Percentiles rank a stretch among this genome's conserved stretches.
Evolutionary conservation across 805 yeast species (phyloP).

Genomic region (Candida hispaniensis): DNA sequence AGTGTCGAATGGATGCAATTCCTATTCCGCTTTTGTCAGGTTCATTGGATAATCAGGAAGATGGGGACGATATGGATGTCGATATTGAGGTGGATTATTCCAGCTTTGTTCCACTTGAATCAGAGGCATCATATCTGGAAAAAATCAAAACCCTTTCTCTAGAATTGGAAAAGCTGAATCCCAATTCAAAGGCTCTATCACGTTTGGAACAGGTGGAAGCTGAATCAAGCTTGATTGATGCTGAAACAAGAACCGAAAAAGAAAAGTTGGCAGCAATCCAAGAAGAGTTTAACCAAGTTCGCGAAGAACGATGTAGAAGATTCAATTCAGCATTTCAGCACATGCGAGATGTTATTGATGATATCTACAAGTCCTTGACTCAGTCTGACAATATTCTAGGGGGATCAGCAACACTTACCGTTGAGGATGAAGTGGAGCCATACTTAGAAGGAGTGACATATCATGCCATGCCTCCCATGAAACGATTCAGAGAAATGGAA

Average conservation of each 20-base stretch:
- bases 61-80: slow-evolving; percentile 30
- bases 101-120: slow-evolving; percentile 23
- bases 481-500: slow-evolving; percentile 86
- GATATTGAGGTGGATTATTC: slow-evolving; percentile 21
- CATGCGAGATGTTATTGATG: slow-evolving; percentile 60
- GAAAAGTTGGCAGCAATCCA: slow-evolving; percentile 30
- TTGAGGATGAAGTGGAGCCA: slow-evolving; percentile 87
- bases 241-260: slow-evolving; percentile 53
- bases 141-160: slow-evolving; percentile 24
- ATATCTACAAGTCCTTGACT: slow-evolving; percentile 77
- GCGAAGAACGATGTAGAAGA: slow-evolving; percentile 43
- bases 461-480: slow-evolving; percentile 94
- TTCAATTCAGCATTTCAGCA: slow-evolving; percentile 72
- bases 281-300: slow-evolving; percentile 49
- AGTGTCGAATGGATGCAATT: slow-evolving; percentile 64
- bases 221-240: slow-evolving; percentile 49
- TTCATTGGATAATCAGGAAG: slow-evolving; percentile 47
- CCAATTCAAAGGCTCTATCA: slow-evolving; percentile 74
- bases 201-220: slow-evolving; percentile 59
- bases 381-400: slow-evolving; percentile 61
- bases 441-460: slow-evolving; percentile 72
- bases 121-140: slow-evolving; percentile 16
- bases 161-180: slow-evolving; percentile 41
- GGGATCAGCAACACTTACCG: slow-evolving; percentile 82
- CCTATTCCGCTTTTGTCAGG: slow-evolving; percentile 54